Percentiles rank a stretch among this genome's conserved stretches.
These are phyloP conservation scores for Coemansia sp. DNA, from an alignment of 192 early-diverging fungal genomes.

Conservation along the genomic window DNA sequence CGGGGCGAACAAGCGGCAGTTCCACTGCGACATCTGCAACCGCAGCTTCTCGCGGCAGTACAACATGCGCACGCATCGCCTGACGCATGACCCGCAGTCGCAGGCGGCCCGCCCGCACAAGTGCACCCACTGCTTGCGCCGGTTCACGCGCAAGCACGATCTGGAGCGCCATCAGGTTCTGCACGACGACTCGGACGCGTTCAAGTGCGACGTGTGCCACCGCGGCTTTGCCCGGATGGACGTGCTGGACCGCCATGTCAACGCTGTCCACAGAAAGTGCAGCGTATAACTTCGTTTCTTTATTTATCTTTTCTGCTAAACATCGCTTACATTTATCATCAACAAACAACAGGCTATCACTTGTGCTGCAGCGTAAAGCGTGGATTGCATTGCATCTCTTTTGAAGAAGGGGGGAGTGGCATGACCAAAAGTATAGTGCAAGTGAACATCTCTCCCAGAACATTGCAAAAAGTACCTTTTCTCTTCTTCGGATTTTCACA, in stretches of 20 bases:
- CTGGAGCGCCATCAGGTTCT: constrained; percentile 64
- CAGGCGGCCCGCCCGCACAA: constrained; percentile 54
- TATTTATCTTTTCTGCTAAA: constrained; percentile 1
- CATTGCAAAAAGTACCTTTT: too few relatives aligned
- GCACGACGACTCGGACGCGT: constrained; percentile 54
- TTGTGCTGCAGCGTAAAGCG: not conserved
- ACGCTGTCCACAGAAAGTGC: constrained; percentile 33
- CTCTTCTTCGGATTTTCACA: too few relatives aligned
- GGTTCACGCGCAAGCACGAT: constrained; percentile 83
- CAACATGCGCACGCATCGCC: constrained; percentile 80
- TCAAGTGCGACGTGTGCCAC: constrained; percentile 56
- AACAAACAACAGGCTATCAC: constrained; percentile 10
- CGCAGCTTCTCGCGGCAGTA: constrained; percentile 76
- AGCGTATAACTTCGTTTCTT: constrained; percentile 3
- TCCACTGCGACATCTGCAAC: constrained; percentile 61
- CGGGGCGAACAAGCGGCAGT: constrained; percentile 8
- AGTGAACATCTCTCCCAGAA: too few relatives aligned
- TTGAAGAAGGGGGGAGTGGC: too few relatives aligned
- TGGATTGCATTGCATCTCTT: too few relatives aligned
- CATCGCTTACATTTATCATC: not conserved
- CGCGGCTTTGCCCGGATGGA: constrained; percentile 57
- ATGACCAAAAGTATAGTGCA: too few relatives aligned
- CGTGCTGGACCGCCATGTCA: constrained; percentile 53
- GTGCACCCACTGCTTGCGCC: constrained; percentile 59
- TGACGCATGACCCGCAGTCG: constrained; percentile 64